Evolutionary conservation across 2,329 filamentous ascomycete genomes (phyloP), one percentile per base, ranked within the genome.

Genomic region (Aureobasidium mangrovei): DNA sequence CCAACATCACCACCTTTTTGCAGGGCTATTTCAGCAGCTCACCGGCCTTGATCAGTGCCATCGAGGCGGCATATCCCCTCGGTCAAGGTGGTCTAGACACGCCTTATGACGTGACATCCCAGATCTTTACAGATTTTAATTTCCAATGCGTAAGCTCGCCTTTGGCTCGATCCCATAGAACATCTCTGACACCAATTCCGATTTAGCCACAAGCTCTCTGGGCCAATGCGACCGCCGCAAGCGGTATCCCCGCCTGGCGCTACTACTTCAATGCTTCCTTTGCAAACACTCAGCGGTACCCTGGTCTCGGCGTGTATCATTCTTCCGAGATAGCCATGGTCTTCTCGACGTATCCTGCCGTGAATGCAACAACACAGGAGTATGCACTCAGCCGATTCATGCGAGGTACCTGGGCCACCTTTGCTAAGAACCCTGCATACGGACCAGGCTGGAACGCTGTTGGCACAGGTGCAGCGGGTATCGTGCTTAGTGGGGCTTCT

Each of bases 181-280:
- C 18, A 35, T 35, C 32, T 7, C 35, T 40, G 2, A 49, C 8
- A 28, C 2, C 31, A 12, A 12, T 7, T 18, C 18, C 18, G 18
- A 18, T 31, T 2, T 26, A 56, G 56, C 33, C 59, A 1, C 56
- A 61, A 42, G 62, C 62, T 10, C 56, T 57, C 10, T 62, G 59
- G 45, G 60, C 65, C 35, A 65, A 67, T 47, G 65, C 60, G 36
- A 61, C 63, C 2, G 65, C 64, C 18, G 33, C 56, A 4, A 55
- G 60, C 24, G 63, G 64, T 10, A 65, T 67, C 43, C 64, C 67
- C 1, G 59, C 65, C 29, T 71, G 67, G 67, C 60, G 67, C 26
- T 71, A 69, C 60, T 65, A 66, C 51, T 71, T 65, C 62, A 70
- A 69, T 52, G 65, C 66, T 39, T 59, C 61, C 4, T 70, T 69